Evolutionary conservation across 2,329 filamentous ascomycete genomes (phyloP).

Genomic region (Aspergillus japonicus): DNA sequence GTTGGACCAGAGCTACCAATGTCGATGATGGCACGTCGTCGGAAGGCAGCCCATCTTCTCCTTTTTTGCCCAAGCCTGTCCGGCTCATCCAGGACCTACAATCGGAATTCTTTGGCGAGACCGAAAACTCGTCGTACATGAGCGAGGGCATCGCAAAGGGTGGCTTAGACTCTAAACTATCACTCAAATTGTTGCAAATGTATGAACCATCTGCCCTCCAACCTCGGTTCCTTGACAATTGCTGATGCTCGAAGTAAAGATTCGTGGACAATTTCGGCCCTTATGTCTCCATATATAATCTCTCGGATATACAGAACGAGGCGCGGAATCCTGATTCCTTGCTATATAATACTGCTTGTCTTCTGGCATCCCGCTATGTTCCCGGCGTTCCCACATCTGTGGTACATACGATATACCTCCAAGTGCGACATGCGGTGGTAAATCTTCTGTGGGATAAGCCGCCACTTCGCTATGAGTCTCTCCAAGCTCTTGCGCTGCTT

Average conservation of each 20-base stretch:
- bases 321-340: conserved; percentile 27
- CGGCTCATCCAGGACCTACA: conserved; percentile 35
- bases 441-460: conserved; percentile 31
- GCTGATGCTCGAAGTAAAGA: conserved; percentile 11
- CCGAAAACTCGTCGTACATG: conserved; percentile 25
- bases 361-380: conserved; percentile 34
- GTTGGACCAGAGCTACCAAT: conserved; percentile 20
- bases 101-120: conserved; percentile 31
- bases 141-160: conserved; percentile 29
- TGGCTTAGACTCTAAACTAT: conserved; percentile 32
- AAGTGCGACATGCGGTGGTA: conserved; percentile 32
- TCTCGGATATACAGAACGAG: conserved; percentile 28
- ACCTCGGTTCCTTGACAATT: neutral
- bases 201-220: conserved; percentile 13
- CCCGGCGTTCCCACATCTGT: conserved; percentile 30
- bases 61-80: conserved; percentile 29
- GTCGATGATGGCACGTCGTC: conserved; percentile 25
- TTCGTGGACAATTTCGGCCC: conserved; percentile 35
- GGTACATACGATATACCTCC: conserved; percentile 30
- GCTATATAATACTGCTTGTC: conserved; percentile 35
- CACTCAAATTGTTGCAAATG: conserved; percentile 33
- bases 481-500: conserved; percentile 33
- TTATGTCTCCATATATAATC: conserved; percentile 32
- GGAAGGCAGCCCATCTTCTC: conserved; percentile 22
- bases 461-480: conserved; percentile 30